These are phyloP conservation scores for Luvunga scandens DNA, from an alignment of 345 rosid species.

Conservation along the genomic window DNA sequence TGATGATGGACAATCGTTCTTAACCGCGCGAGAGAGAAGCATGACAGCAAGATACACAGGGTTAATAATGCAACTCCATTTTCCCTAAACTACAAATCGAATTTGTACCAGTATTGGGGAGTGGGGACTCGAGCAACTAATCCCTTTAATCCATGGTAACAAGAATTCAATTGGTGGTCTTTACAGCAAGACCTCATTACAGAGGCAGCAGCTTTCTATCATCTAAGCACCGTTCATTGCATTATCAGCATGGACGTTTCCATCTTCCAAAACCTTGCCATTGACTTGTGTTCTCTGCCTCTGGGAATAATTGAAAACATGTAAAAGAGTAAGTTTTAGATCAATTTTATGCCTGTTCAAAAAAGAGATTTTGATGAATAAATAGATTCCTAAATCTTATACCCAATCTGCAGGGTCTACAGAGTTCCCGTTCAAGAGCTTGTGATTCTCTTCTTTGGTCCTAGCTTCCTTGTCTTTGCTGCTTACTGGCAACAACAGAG, in stretches of 20 bases:
- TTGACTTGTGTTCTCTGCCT: conserved; percentile 77
- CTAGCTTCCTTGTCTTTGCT: conserved; percentile 59
- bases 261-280: conserved; percentile 76
- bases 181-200: not conserved
- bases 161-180: conserved; percentile 17
- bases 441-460: conserved; percentile 88
- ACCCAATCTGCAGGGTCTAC: conserved; percentile 94
- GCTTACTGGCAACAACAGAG: conserved; percentile 65
- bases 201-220: conserved; percentile 16
- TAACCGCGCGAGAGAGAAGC: conserved; percentile 4
- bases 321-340: not conserved
- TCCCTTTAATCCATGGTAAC: conserved; percentile 9
- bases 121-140: conserved; percentile 3
- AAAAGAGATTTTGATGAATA: not conserved
- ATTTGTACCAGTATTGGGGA: conserved; percentile 11
- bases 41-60: conserved; percentile 20
- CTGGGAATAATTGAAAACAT: conserved; percentile 28
- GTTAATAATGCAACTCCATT: conserved; percentile 11
- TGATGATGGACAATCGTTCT: conserved; percentile 16
- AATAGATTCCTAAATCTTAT: conserved; percentile 12
- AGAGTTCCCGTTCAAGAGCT: conserved; percentile 86
- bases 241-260: conserved; percentile 58
- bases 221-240: conserved; percentile 71
- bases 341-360: not conserved
- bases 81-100: conserved; percentile 27